phyloP scores from a whole-genome alignment of 192 early-diverging fungal genomes.

The Oehlia diaphana region DNA sequence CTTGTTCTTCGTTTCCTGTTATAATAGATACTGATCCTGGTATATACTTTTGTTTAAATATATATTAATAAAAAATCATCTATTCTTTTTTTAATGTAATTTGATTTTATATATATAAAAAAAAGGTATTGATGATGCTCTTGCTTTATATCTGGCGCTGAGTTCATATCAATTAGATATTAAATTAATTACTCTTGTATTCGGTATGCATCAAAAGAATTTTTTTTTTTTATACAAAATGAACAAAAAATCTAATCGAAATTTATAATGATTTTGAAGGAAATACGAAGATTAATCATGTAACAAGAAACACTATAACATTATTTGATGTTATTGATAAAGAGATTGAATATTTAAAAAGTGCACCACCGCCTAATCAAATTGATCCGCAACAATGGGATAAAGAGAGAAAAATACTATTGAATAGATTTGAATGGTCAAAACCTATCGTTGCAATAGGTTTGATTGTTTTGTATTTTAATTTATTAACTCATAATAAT shows the following conservation, averaged over 20 bases:
- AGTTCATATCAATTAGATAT: not conserved
- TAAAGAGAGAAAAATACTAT: not conserved
- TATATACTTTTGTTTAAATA: not conserved
- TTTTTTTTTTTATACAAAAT: too few species aligned
- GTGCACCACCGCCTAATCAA: constrained; percentile 14
- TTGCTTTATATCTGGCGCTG: not conserved
- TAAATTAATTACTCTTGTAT: not conserved
- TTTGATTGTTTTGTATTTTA: not conserved
- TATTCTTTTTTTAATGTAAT: too few species aligned
- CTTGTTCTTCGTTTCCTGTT: not conserved
- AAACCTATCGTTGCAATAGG: not conserved
- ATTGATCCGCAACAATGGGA: constrained; percentile 21
- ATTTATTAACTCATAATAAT: too few species aligned
- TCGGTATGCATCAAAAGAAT: not conserved
- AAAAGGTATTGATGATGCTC: not conserved
- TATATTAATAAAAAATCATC: too few species aligned
- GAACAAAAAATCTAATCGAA: not conserved
- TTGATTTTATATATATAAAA: not conserved
- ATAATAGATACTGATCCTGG: not conserved
- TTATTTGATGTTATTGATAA: not conserved
- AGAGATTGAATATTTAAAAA: not conserved
- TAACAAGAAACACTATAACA: not conserved
- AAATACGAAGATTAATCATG: not conserved
- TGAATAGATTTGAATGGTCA: not conserved
- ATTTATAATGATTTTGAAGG: not conserved